Base-by-base conservation (phyloP, 116 monocot species). In the Phalaenopsis hybrid region DNA sequence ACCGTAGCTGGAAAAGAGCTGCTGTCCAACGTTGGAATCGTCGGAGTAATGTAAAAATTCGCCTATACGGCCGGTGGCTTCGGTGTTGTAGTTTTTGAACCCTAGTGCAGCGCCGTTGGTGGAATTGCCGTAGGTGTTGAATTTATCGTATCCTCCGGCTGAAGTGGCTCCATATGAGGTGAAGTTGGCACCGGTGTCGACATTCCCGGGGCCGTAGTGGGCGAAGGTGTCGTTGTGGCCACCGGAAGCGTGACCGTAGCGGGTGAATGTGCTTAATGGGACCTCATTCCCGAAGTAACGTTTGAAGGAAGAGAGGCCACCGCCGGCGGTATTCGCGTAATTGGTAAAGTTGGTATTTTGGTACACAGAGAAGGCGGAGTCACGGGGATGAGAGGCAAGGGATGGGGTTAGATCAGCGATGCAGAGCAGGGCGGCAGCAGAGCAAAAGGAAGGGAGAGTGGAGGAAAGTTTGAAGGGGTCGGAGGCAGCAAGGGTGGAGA, bases 1-100 rank as follows among this genome's bases (percentile, higher is more conserved):
- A 50, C 83, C 88, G 82, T 88, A 87, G 16, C 81, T 78, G 72
- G 87, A 57, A 78, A 87, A 87, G 57, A 11, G 16, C 69, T 83
- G 48, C 18, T 73, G 41, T 23, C 88, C 88, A 72, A 76, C 65
- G 59, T 88, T 88, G 77, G 80, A 43, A n/a, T 80, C 37, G 50
- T 79, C 51, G 13, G 77, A 49, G 88, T 88, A 88, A 79, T 55
- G 8, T 31, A 57, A 17, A 80, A 88, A 88, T 8, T 7, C 13
- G 57, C 57, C 68, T 6, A 49, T 45, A 43, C 79, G 81, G 49
- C 85, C 90, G 73, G 82, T 84, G 74, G 81, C 69, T 5, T 74
- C 63, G 37, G 37, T 37, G 37, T 1, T 3, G 37, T 37, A 37
- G 37, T 37, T 37, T 2, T 37, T 37, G 37, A 37, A 37, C 3